Conservation (phyloP, 306 rosid genomes). For the Malus fusca region DNA sequence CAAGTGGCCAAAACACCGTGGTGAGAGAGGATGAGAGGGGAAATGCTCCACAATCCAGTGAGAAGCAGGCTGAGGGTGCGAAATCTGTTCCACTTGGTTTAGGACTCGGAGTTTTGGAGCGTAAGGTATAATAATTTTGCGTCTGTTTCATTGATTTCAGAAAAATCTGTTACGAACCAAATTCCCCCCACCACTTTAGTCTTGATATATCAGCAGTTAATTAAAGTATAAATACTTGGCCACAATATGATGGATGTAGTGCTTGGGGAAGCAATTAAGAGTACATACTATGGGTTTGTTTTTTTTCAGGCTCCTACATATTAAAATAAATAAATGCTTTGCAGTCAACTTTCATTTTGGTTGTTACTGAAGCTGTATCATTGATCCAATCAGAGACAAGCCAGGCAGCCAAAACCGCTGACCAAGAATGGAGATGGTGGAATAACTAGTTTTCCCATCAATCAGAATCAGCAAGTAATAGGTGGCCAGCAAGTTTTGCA, state of each 20-base stretch:
- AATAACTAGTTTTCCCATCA: conserved; percentile 44
- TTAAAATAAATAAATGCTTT: background rate
- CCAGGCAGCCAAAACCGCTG: conserved; percentile 38
- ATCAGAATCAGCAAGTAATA: conserved; percentile 41
- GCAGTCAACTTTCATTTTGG: background rate
- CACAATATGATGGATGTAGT: background rate
- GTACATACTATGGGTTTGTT: background rate
- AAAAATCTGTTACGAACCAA: background rate
- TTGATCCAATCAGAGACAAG: conserved; percentile 45
- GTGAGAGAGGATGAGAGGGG: conserved; percentile 31
- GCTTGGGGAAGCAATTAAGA: background rate
- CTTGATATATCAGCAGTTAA: background rate
- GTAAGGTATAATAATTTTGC: conserved; percentile 46
- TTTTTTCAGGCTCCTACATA: background rate
- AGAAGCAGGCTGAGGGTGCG: conserved; percentile 37
- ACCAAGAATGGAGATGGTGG: conserved; percentile 41
- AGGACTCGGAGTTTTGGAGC: conserved; percentile 74
- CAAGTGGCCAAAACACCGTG: conserved; percentile 34
- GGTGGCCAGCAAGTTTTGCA: conserved; percentile 60
- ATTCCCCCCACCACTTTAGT: background rate
- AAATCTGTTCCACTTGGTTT: conserved; percentile 80
- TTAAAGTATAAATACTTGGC: background rate
- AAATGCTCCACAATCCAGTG: conserved; percentile 32
- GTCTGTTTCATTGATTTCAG: background rate
- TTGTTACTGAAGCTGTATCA: background rate